phyloP scores from a whole-genome alignment of 2,329 filamentous ascomycete species.

The Nigrospora sphaerica region DNA sequence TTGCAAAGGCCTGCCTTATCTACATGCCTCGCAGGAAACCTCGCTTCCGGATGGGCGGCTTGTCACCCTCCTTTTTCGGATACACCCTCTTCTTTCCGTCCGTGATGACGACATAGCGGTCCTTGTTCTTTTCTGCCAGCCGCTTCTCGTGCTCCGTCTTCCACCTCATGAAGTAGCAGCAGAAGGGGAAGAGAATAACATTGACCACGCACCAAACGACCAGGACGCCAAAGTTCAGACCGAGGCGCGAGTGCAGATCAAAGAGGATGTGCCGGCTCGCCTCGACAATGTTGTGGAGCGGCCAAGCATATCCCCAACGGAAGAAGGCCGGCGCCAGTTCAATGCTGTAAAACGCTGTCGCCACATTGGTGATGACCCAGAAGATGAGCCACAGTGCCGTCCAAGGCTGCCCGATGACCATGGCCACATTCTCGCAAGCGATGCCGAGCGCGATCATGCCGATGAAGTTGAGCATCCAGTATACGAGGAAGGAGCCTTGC shows the following conservation, averaged over 20 bases:
- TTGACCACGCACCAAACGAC: slow-evolving; percentile 51
- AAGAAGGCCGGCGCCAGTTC: slow-evolving; percentile 54
- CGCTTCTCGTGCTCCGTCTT: slow-evolving; percentile 23
- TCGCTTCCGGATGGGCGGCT: slow-evolving; percentile 20
- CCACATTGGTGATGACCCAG: slow-evolving; percentile 60
- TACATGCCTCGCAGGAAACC: slow-evolving; percentile 18
- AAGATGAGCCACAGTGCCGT: slow-evolving; percentile 56
- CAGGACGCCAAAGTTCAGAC: slow-evolving; percentile 53
- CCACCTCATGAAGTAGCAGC: slow-evolving; percentile 34
- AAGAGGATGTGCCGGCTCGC: slow-evolving; percentile 55
- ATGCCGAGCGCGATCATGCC: slow-evolving; percentile 58
- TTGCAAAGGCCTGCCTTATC: not conserved
- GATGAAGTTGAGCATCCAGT: slow-evolving; percentile 56
- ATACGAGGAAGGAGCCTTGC: slow-evolving; percentile 51
- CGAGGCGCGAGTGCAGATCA: slow-evolving; percentile 48
- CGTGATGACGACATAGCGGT: slow-evolving; percentile 18
- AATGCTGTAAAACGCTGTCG: slow-evolving; percentile 51
- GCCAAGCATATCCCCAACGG: slow-evolving; percentile 56
- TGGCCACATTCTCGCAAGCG: slow-evolving; percentile 58
- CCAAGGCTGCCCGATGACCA: slow-evolving; percentile 56
- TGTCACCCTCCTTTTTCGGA: slow-evolving; percentile 16
- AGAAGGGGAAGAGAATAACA: slow-evolving; percentile 43
- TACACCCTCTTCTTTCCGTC: slow-evolving; percentile 17
- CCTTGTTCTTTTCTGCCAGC: slow-evolving; percentile 14
- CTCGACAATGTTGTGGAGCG: slow-evolving; percentile 55